Base-by-base conservation (phyloP, 169 alveolate species). In the Toxoplasma gondii region DNA sequence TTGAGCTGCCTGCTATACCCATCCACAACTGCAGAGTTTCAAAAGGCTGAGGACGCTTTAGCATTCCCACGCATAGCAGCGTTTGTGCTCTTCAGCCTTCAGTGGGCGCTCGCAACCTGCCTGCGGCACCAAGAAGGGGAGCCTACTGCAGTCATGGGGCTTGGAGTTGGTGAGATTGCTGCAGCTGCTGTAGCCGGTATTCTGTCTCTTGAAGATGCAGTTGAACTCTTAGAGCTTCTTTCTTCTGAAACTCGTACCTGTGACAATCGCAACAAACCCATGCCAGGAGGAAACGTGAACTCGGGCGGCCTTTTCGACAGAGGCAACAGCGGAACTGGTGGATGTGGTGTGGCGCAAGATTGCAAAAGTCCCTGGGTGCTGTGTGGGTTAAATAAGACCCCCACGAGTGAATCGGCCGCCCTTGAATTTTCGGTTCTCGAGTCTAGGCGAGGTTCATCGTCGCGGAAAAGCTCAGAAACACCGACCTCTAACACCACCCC, bases 181-280 rank as follows among this genome's bases (percentile, higher is more conserved):
- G 98, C 98, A 7, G 97, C 97, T 38, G 98, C 96, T 12, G 93
- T 90, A 19, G 94, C 96, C n/a, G 97, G 97, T 9, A 92, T 88
- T 43, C 58, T 95, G 58, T 53, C 78, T 27, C 81, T 95, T 67
- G 96, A 83, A 44, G 96, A 88, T 12, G 96, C 93, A n/a, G 43
- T 93, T 17, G 90, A 82, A 22, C 67, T 82, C 69, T 41, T 41
- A 29, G 87, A 78, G 45, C 41, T 34, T 19, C 78, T 64, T 31
- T 2, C 78, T 29, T 19, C 34, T 9, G 78, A 24, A 49, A 49
- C 58, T 0, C 58, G 58, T 17, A 49, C 27, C 58, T 49, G 58
- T 49, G 4, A 9, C 1, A 17, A 17, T 49, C 58, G 58, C 58
- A 49, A 1, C 27, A 17, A 49, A 49, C 58, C 58, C 12, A 49